These are phyloP conservation scores for Globisporangium nunn DNA, from an alignment of 352 stramenopile genomes.

Conservation along the genomic window DNA sequence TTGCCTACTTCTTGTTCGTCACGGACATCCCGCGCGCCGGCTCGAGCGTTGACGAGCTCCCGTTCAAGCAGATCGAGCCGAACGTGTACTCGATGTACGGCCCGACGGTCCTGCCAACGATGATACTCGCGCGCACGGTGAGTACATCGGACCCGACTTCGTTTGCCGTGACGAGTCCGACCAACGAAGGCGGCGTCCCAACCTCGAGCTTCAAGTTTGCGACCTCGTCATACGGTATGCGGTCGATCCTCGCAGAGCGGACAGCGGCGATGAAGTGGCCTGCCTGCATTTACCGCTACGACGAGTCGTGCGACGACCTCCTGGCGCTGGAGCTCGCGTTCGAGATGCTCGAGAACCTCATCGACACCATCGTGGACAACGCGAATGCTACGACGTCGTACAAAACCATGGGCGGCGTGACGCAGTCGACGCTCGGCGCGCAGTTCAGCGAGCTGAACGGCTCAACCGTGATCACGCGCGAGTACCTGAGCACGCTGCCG, in stretches of 20 bases:
- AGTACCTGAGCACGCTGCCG: constrained; percentile 33
- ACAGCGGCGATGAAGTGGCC: constrained; percentile 19
- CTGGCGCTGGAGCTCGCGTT: constrained; percentile 23
- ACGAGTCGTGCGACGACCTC: constrained; percentile 17
- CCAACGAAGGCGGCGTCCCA: constrained; percentile 10
- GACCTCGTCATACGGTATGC: constrained; percentile 38
- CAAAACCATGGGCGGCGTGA: constrained; percentile 37
- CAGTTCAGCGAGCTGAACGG: constrained; percentile 6
- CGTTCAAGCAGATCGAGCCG: constrained; percentile 37
- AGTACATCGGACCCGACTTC: constrained; percentile 1
- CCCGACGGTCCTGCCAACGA: constrained; percentile 22
- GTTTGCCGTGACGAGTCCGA: constrained; percentile 11
- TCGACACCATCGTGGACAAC: constrained; percentile 27
- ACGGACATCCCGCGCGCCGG: constrained; percentile 33
- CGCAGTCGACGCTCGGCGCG: constrained; percentile 18
- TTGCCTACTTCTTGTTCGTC: constrained; percentile 35
- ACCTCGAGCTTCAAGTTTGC: constrained; percentile 33
- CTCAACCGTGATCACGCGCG: constrained; percentile 26
- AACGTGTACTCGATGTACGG: constrained; percentile 47
- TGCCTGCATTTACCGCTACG: constrained; percentile 20
- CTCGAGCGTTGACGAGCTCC: constrained; percentile 28
- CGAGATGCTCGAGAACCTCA: constrained; percentile 36
- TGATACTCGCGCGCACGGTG: constrained; percentile 17
- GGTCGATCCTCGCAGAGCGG: constrained; percentile 25
- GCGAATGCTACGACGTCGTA: constrained; percentile 41